A percentile compares a stretch with the other conserved stretches of the same genome.
Evolutionary conservation across 1,284 basidiomycete species (phyloP).

Genomic region (Cutaneotrichosporon mucoides): DNA sequence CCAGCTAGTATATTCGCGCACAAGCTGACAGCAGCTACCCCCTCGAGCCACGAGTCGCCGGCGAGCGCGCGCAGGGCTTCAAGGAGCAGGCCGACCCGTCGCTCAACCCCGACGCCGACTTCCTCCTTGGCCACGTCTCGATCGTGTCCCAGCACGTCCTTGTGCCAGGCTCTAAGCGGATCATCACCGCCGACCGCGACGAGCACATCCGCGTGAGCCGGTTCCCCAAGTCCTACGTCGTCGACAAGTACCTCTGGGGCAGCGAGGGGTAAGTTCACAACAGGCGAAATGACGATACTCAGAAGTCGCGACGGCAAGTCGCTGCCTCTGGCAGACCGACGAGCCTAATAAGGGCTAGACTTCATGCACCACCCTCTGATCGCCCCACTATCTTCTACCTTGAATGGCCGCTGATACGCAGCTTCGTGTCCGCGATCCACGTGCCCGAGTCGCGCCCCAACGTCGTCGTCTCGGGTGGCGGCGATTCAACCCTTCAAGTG

Average conservation of each 20-base stretch:
- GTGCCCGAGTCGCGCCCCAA: conserved; percentile 57
- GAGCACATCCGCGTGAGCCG: conserved; percentile 89
- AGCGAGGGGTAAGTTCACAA: conserved; percentile 73
- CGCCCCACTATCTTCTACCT: no score
- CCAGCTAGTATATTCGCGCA: no score
- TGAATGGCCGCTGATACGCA: no score
- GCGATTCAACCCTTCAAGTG: conserved; percentile 68
- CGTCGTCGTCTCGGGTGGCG: conserved; percentile 75
- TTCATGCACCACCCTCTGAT: conserved; percentile 9
- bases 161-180: conserved; percentile 62
- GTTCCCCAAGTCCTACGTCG: conserved; percentile 75
- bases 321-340: no score
- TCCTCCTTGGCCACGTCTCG: conserved; percentile 64
- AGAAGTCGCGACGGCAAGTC: conserved; percentile 7
- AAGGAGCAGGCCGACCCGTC: conserved; percentile 68
- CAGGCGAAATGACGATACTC: conserved; percentile 3
- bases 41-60: conserved; percentile 58
- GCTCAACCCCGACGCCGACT: conserved; percentile 48
- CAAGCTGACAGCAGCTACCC: conserved; percentile 35
- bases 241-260: conserved; percentile 80
- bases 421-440: conserved; percentile 76
- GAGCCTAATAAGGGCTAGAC: neutral
- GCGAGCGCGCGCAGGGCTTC: conserved; percentile 39
- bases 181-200: conserved; percentile 84
- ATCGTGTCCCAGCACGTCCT: conserved; percentile 70